Evolutionary conservation across 2,329 filamentous ascomycete species (phyloP), one percentile per base, ranked within the genome.

Genomic region (Colletotrichum sansevieriae): DNA sequence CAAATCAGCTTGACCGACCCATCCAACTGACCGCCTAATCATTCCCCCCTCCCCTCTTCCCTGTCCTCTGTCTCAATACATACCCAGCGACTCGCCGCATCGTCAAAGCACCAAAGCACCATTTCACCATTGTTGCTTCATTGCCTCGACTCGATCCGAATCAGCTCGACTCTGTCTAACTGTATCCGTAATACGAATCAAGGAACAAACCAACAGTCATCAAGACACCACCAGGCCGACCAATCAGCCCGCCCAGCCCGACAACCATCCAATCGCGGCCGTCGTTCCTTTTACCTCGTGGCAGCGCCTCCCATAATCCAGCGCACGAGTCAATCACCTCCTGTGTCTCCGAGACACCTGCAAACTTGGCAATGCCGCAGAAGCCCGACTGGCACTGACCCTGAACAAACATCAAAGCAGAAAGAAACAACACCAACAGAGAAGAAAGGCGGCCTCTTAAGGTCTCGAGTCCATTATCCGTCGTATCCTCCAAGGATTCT

Each of bases 271-370:
- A 63, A 37, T 41, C 66, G 56, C 49, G 20, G 37, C 43, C 62
- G 43, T 69, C 62, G 43, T 66, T 69, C 43, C 66, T 69, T 66
- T 64, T 69, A 25, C 66, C 66, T 69, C 66, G 66, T 66, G 66
- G 66, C 62, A 66, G 41, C 62, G 37, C 41, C 49, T 35, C 43
- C 62, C 56, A 61, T 18, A 56, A 29, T 46, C 55, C 43, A 56
- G 55, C 66, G 66, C 66, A 61, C 66, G 56, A 66, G 66, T 69
- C 63, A 66, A 69, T 55, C 55, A n/a, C 33, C 56, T 41, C 46
- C 43, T 51, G 51, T 22, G 55, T 66, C 62, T 69, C 63, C 66
- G 56, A 69, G 55, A 69, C 56, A 69, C 56, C 49, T 54, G 49
- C 55, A 41, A 47, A 37, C 62, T 65, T 68, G 66, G 63, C 56